These are phyloP conservation scores for Colletotrichum trifolii DNA, from an alignment of 2,329 filamentous ascomycete genomes.

Conservation along the genomic window DNA sequence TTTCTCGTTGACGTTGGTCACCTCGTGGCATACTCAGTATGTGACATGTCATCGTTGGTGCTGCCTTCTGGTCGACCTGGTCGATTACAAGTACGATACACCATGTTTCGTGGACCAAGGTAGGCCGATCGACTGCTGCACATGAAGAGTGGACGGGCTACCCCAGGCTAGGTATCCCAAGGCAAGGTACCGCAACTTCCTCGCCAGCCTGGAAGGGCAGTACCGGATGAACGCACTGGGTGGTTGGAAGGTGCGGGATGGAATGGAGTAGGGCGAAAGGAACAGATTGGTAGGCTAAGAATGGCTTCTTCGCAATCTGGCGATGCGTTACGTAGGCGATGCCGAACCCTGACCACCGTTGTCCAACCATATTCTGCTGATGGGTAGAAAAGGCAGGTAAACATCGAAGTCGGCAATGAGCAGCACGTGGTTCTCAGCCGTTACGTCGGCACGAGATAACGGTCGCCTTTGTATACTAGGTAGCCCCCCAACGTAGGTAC, in stretches of 20 bases:
- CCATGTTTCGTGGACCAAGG: too few species aligned
- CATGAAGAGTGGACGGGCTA: too few species aligned
- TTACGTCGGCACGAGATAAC: constrained; percentile 26
- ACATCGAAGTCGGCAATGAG: neutral
- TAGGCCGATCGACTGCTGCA: too few species aligned
- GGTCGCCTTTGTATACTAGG: neutral
- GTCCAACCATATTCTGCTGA: too few species aligned
- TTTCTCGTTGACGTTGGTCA: too few species aligned
- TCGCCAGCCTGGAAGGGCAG: neutral
- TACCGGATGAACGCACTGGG: constrained; percentile 5
- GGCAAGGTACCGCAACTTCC: neutral
- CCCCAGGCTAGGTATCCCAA: neutral
- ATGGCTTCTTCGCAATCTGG: neutral
- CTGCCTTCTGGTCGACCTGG: too few species aligned
- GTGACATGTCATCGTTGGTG: too few species aligned
- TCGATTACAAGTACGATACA: too few species aligned
- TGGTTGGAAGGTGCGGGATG: constrained; percentile 22
- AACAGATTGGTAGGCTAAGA: constrained; percentile 27
- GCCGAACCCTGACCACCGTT: neutral
- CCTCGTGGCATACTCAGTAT: too few species aligned
- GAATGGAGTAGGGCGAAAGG: constrained; percentile 21
- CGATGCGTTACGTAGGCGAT: neutral
- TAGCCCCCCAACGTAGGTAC: too few species aligned
- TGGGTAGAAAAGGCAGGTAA: too few species aligned
- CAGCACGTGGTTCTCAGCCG: constrained; percentile 4